phyloP scores from a whole-genome alignment of 805 yeast species.

The Ogataea populi-albae region DNA sequence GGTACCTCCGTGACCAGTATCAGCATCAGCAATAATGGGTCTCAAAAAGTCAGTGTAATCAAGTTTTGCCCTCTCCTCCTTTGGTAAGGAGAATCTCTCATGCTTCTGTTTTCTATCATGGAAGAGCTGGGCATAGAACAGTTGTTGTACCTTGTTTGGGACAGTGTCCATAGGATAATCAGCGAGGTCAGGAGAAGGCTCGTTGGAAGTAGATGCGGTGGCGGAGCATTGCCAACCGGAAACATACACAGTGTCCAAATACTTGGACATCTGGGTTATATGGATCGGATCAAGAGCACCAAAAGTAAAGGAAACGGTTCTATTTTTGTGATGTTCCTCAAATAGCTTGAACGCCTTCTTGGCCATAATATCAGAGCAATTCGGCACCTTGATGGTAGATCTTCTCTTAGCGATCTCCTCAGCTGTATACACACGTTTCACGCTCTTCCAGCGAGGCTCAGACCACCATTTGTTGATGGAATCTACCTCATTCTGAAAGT shows the following conservation, averaged over 20 bases:
- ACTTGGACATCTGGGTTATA: constrained; percentile 94
- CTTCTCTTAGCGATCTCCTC: constrained; percentile 89
- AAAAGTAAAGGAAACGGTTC: constrained; percentile 81
- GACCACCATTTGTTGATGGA: constrained; percentile 90
- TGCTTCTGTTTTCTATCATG: constrained; percentile 96
- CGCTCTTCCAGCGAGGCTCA: constrained; percentile 84
- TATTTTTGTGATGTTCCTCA: constrained; percentile 65
- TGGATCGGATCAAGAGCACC: constrained; percentile 97
- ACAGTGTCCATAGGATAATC: constrained; percentile 99
- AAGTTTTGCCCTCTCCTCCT: constrained; percentile 63
- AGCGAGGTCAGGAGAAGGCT: constrained; percentile 97
- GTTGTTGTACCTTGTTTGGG: constrained; percentile 96
- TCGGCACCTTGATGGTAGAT: constrained; percentile 68
- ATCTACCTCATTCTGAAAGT: constrained; percentile 64
- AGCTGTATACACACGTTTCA: constrained; percentile 84
- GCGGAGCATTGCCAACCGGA: constrained; percentile 99
- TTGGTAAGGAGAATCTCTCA: constrained; percentile 63
- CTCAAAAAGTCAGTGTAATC: constrained; percentile 83
- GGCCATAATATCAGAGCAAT: constrained; percentile 78
- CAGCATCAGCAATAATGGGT: constrained; percentile 96
- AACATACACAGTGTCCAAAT: constrained; percentile 87
- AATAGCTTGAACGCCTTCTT: constrained; percentile 74
- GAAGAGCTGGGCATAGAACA: constrained; percentile 94
- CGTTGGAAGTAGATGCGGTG: constrained; percentile 95
- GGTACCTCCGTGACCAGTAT: constrained; percentile 98